Percentiles rank a stretch among this genome's conserved stretches.
These are phyloP conservation scores for Amanita jacksonii DNA, from an alignment of 768 basidiomycete species.

Conservation along the genomic window DNA sequence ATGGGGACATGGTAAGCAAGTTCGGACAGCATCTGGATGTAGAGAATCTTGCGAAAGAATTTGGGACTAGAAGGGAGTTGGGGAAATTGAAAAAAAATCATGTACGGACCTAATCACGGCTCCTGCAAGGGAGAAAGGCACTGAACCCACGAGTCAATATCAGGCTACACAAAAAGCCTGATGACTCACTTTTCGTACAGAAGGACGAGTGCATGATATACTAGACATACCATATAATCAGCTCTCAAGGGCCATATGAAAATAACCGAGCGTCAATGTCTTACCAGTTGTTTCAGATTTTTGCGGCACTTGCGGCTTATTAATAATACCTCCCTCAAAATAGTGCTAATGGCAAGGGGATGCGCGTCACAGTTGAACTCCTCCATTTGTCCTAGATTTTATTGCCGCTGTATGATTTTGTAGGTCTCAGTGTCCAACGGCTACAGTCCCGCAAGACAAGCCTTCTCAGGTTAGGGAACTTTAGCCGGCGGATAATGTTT, in stretches of 20 bases:
- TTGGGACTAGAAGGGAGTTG: constrained; percentile 52
- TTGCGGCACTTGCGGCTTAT: constrained; percentile 81
- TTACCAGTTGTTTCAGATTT: constrained; percentile 73
- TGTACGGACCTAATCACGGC: constrained; percentile 69
- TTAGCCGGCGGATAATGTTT: no score
- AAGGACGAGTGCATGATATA: constrained; percentile 76
- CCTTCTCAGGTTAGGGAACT: no score
- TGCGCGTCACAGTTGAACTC: no score
- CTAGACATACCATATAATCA: background rate
- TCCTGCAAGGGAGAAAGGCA: constrained; percentile 83
- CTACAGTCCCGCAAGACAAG: no score
- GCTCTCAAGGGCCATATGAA: background rate
- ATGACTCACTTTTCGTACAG: constrained; percentile 62
- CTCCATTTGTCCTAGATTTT: no score
- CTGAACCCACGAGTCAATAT: no score
- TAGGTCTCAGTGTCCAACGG: no score
- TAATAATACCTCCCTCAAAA: no score
- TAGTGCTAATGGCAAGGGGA: no score
- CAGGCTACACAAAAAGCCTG: no score
- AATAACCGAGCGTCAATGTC: no score
- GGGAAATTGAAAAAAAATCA: background rate
- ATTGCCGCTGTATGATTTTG: no score
- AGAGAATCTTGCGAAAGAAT: constrained; percentile 79
- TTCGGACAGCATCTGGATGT: constrained; percentile 68
- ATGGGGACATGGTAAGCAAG: constrained; percentile 70